Percentiles rank a stretch among this genome's conserved stretches.
phyloP scores from a whole-genome alignment of 2,329 filamentous ascomycete genomes.

The Fusarium mangiferae region DNA sequence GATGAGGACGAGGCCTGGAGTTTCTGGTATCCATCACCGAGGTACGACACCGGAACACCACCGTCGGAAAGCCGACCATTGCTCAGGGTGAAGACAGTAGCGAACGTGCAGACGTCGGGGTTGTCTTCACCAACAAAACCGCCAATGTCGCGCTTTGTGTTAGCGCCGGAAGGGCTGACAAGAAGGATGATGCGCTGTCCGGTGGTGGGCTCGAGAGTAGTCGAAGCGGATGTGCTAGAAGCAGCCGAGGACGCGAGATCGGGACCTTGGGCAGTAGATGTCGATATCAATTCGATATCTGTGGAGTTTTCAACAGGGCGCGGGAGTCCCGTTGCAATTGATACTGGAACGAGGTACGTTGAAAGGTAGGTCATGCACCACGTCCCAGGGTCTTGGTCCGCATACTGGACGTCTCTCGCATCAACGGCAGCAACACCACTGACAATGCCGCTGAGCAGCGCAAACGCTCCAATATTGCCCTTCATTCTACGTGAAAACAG shows the following conservation, averaged over 20 bases:
- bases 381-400: neutral
- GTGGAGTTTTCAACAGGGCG: neutral
- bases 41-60: neutral
- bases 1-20: neutral
- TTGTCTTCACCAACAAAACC: neutral
- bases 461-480: neutral
- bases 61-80: neutral
- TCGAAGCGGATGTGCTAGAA: neutral
- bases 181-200: neutral
- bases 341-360: neutral
- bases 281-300: neutral
- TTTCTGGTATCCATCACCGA: neutral
- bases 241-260: neutral
- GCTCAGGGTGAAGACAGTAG: neutral
- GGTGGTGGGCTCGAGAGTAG: neutral
- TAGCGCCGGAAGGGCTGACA: neutral
- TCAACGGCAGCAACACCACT: neutral
- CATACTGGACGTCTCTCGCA: neutral
- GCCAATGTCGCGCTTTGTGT: neutral
- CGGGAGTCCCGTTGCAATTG: neutral
- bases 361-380: neutral
- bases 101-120: neutral
- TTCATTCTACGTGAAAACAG: neutral
- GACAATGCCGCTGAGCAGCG: neutral
- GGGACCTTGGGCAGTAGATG: neutral